Evolutionary conservation across 805 yeast species (phyloP).

Genomic region (Saccharomyces paradoxus): DNA sequence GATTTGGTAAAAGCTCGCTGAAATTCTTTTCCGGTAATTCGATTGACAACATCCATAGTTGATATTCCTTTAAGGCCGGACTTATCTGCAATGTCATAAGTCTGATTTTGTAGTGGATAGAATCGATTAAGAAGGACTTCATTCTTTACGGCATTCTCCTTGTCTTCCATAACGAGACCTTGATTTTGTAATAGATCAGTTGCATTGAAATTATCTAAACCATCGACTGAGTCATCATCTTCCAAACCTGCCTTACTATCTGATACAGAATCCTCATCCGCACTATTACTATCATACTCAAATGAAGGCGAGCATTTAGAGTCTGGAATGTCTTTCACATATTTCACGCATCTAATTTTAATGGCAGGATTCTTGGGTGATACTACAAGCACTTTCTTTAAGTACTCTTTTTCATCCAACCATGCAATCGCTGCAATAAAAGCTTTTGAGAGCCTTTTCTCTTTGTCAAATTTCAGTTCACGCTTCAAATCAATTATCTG

Average conservation of each 20-base stretch:
- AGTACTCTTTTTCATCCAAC: constrained; percentile 37
- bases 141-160: constrained; percentile 4
- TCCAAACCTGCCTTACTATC: constrained; percentile 26
- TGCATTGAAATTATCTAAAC: constrained; percentile 24
- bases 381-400: constrained; percentile 46
- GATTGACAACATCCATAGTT: constrained; percentile 44
- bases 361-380: constrained; percentile 39
- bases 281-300: constrained; percentile 19
- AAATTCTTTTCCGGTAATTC: constrained; percentile 48
- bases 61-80: constrained; percentile 47
- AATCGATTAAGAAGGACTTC: constrained; percentile 37
- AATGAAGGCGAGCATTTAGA: constrained; percentile 18
- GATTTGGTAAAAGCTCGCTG: constrained; percentile 44
- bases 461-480: constrained; percentile 45
- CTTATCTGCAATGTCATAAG: constrained; percentile 40
- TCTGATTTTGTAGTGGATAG: constrained; percentile 59
- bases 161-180: constrained; percentile 20
- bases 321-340: constrained; percentile 32
- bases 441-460: constrained; percentile 35
- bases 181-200: constrained; percentile 22
- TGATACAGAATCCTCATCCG: constrained; percentile 23
- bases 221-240: constrained; percentile 28
- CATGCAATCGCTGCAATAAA: constrained; percentile 42
- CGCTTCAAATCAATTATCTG: constrained; percentile 52
- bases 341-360: constrained; percentile 41